Conservation (phyloP, 2,329 filamentous ascomycete species). For the Fusarium hostae region DNA sequence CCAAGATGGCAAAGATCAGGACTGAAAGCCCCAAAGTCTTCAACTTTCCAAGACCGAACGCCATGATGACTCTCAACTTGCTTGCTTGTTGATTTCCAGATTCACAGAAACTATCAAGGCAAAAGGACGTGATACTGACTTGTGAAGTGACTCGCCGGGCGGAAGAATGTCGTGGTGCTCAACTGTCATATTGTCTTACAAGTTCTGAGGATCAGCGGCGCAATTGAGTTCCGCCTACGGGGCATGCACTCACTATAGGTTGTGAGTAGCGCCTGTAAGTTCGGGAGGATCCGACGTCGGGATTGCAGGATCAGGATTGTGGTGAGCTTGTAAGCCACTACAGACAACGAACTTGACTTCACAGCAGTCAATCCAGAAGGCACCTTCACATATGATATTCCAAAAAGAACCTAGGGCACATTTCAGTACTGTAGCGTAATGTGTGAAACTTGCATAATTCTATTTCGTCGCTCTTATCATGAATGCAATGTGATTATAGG, state of each 20-base stretch:
- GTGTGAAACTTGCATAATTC: neutral
- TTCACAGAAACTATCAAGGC: rapidly evolving
- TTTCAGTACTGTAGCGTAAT: neutral
- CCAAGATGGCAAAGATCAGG: neutral
- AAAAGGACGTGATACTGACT: too few species aligned
- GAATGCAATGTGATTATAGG: neutral
- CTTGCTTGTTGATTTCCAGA: rapidly evolving
- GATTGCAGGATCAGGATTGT: neutral
- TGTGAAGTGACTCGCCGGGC: neutral
- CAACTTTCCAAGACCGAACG: neutral
- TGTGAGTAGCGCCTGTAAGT: rapidly evolving
- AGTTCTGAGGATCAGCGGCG: neutral
- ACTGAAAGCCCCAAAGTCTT: rapidly evolving
- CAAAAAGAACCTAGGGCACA: neutral
- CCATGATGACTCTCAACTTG: neutral
- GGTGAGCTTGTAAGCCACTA: rapidly evolving
- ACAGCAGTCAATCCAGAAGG: neutral
- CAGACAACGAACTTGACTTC: neutral
- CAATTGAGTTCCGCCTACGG: neutral
- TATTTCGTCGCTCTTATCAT: neutral
- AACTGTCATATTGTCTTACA: neutral
- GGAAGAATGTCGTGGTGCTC: neutral
- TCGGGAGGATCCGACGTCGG: neutral
- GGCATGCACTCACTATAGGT: neutral
- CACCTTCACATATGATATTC: rapidly evolving